Evolutionary conservation across 331 rosid species (phyloP).

Genomic region (Pyrus hybrid): DNA sequence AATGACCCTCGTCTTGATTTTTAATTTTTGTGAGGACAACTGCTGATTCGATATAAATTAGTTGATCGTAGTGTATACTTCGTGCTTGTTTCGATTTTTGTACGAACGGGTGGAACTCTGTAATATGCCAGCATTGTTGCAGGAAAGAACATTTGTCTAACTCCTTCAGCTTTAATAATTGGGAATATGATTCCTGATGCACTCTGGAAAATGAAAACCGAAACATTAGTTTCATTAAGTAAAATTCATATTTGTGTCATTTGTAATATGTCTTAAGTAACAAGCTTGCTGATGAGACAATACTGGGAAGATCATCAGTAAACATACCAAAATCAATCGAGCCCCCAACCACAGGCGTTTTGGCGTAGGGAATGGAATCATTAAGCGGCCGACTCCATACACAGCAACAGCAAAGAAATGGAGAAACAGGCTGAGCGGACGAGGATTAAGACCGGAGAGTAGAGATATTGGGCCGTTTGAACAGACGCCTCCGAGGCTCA

Average conservation of each 20-base stretch:
- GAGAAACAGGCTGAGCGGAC: slow-evolving; percentile 46
- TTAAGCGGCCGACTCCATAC: slow-evolving; percentile 55
- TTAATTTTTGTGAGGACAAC: too few relatives aligned
- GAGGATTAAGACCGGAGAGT: slow-evolving; percentile 39
- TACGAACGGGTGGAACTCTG: slow-evolving; percentile 49
- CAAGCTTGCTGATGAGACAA: background rate
- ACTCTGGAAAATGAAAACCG: slow-evolving; percentile 30
- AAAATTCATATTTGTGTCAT: background rate
- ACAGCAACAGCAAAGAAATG: slow-evolving; percentile 65
- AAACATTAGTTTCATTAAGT: background rate
- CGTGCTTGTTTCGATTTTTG: background rate
- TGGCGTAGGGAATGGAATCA: slow-evolving; percentile 51
- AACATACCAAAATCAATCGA: slow-evolving; percentile 44
- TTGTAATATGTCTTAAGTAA: background rate
- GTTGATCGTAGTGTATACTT: too few relatives aligned
- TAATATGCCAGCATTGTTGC: slow-evolving; percentile 27
- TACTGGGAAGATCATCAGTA: background rate
- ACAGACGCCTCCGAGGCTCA: slow-evolving; percentile 66
- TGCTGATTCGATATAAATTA: too few relatives aligned
- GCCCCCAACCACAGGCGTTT: slow-evolving; percentile 49
- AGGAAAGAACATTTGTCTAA: slow-evolving; percentile 58
- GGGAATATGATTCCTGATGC: slow-evolving; percentile 30
- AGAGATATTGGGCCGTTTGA: slow-evolving; percentile 50
- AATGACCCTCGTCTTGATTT: too few relatives aligned
- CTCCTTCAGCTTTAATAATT: slow-evolving; percentile 67